phyloP scores from a whole-genome alignment of 148 eudicot species.

The Chenopodium formosanum region DNA sequence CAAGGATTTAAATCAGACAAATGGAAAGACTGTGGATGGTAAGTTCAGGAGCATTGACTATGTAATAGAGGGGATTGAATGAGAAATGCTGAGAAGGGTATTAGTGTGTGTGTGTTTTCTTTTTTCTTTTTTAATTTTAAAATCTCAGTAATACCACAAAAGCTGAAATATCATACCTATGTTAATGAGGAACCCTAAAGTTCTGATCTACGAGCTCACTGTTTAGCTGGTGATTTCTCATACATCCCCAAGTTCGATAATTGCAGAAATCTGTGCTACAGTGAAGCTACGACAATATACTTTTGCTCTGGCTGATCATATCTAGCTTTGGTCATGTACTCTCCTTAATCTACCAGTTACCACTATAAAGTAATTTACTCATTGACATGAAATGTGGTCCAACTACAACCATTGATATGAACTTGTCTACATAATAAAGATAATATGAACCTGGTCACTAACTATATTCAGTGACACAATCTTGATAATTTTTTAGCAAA shows the following conservation, averaged over 20 bases:
- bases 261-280: neutral
- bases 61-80: neutral
- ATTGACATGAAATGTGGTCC: too few relatives aligned
- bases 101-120: too few relatives aligned
- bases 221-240: neutral
- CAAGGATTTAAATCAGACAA: conserved; percentile 59
- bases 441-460: too few relatives aligned
- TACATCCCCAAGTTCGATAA: neutral
- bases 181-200: neutral
- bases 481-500: too few relatives aligned
- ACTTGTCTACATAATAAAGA: too few relatives aligned
- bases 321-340: too few relatives aligned
- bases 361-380: too few relatives aligned
- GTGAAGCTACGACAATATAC: neutral
- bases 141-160: neutral
- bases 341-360: too few relatives aligned
- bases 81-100: neutral
- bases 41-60: neutral
- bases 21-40: conserved; percentile 42
- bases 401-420: too few relatives aligned
- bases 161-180: neutral
- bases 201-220: neutral
- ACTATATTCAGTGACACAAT: too few relatives aligned
- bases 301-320: too few relatives aligned
- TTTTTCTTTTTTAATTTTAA: too few relatives aligned